phyloP scores from a whole-genome alignment of 805 yeast species.

The Millerago galiae region DNA sequence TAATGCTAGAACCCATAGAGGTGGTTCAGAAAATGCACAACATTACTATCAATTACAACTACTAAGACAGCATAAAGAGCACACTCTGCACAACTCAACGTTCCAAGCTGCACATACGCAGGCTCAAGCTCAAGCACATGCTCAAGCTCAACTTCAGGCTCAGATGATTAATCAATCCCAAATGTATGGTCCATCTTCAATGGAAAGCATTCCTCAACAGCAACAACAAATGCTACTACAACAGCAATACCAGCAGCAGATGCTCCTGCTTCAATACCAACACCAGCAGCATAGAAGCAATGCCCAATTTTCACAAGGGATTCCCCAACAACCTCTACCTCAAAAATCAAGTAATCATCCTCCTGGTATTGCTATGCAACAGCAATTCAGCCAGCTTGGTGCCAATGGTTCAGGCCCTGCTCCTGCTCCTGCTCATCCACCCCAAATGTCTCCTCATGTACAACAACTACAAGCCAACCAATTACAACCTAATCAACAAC shows the following conservation, averaged over 20 bases:
- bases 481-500: conserved; percentile 6
- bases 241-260: conserved; percentile 18
- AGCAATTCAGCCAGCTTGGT: conserved; percentile 2
- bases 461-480: conserved; percentile 1
- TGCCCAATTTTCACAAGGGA: neutral
- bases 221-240: conserved; percentile 27
- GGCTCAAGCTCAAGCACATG: conserved; percentile 26
- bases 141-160: conserved; percentile 11
- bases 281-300: conserved; percentile 4
- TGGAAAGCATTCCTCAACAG: conserved; percentile 8
- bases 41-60: conserved; percentile 64
- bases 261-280: conserved; percentile 6
- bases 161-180: conserved; percentile 7
- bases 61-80: conserved; percentile 54
- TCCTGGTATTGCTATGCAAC: neutral
- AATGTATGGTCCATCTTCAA: conserved; percentile 18
- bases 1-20: conserved; percentile 69
- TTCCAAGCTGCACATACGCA: conserved; percentile 40
- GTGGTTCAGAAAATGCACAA: conserved; percentile 55
- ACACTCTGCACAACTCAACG: conserved; percentile 38
- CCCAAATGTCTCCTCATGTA: conserved; percentile 9
- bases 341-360: neutral
- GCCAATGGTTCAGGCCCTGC: neutral
- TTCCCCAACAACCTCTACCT: conserved; percentile 3
- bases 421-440: neutral